A percentile compares a stretch with the other conserved stretches of the same genome.
Conservation (phyloP, 352 stramenopile genomes). For the Pythium rhizo-oryzae region DNA sequence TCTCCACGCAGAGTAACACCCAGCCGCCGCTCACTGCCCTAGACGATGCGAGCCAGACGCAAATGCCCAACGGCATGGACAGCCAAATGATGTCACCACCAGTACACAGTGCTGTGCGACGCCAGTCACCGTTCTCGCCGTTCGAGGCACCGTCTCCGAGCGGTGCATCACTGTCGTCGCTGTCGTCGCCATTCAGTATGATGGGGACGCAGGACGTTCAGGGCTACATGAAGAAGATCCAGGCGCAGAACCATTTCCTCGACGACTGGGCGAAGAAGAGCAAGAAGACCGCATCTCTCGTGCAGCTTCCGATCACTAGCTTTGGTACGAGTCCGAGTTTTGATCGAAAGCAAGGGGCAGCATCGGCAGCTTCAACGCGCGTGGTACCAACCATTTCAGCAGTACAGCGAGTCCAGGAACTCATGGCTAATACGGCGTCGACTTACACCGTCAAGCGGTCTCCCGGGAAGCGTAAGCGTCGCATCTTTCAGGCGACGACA, state of each 20-base stretch:
- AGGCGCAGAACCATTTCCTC: constrained; percentile 28
- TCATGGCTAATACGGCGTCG: neutral
- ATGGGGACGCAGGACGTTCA: constrained; percentile 33
- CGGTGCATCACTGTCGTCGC: constrained; percentile 20
- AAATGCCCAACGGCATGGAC: constrained; percentile 5
- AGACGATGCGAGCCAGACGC: constrained; percentile 27
- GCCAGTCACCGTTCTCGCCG: constrained; percentile 14
- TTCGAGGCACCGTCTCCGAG: constrained; percentile 4
- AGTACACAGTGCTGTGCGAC: neutral
- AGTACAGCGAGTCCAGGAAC: constrained; percentile 19
- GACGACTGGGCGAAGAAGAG: constrained; percentile 23
- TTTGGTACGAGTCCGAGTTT: constrained; percentile 7
- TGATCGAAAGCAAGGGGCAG: neutral
- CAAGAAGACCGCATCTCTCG: constrained; percentile 14
- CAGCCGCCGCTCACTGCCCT: neutral
- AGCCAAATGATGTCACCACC: constrained; percentile 14
- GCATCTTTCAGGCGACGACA: constrained; percentile 16
- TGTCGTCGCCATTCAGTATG: constrained; percentile 29
- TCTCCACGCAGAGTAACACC: neutral
- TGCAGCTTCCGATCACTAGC: constrained; percentile 7
- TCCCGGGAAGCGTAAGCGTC: constrained; percentile 27
- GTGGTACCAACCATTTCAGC: constrained; percentile 21
- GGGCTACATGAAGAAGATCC: constrained; percentile 28
- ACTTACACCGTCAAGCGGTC: neutral
- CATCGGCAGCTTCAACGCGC: neutral